Evolutionary conservation across 2,329 filamentous ascomycete species (phyloP).

Genomic region (Aspergillus ruber): DNA sequence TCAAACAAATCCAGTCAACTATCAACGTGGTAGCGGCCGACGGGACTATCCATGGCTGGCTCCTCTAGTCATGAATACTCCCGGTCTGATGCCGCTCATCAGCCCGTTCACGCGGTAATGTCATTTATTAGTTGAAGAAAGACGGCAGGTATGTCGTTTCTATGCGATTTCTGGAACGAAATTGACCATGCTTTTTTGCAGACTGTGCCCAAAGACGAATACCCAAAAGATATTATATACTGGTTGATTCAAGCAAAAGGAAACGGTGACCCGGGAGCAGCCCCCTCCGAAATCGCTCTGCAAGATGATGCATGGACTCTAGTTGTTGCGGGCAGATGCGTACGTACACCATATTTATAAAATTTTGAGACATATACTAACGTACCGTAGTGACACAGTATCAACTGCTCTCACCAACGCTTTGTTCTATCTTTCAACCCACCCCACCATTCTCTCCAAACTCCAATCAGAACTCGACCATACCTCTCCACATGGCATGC

Average conservation of each 20-base stretch:
- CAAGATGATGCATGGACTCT: conserved; percentile 11
- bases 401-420: background rate
- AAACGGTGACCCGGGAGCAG: conserved; percentile 8
- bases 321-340: conserved; percentile 15
- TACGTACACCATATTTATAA: conserved; percentile 19
- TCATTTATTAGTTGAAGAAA: no score
- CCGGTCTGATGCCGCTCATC: no score
- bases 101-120: no score
- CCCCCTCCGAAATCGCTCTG: conserved; percentile 6
- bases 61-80: no score
- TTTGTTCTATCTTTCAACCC: conserved; percentile 28
- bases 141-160: background rate
- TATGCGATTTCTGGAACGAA: no score
- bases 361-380: background rate
- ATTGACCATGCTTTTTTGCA: no score
- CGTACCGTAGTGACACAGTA: no score
- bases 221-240: conserved; percentile 11
- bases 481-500: conserved; percentile 17
- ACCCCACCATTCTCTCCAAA: conserved; percentile 21
- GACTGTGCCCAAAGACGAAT: conserved; percentile 2
- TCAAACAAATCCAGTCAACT: no score
- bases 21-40: no score
- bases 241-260: conserved; percentile 12
- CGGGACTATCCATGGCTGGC: no score
- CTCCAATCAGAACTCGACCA: conserved; percentile 26